These are phyloP conservation scores for Microcyclosporella mali DNA, from an alignment of 2,329 filamentous ascomycete genomes.

Conservation along the genomic window DNA sequence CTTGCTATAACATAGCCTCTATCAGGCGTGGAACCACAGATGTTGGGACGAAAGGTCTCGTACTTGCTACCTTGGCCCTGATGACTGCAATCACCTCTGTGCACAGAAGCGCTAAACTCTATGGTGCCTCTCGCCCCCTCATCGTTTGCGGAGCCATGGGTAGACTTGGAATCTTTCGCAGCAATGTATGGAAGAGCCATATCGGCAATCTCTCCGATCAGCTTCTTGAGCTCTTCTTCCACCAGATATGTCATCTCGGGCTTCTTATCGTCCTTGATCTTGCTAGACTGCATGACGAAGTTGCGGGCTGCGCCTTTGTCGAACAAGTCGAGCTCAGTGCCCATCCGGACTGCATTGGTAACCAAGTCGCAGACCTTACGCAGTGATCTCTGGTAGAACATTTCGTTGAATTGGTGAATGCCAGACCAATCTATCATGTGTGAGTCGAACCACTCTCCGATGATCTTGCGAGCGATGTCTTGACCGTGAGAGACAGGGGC, in stretches of 20 bases:
- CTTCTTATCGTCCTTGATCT: not conserved
- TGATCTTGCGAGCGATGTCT: not conserved
- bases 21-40: no score
- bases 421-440: not conserved
- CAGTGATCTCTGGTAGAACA: not conserved
- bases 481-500: not conserved
- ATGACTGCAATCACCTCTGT: no score
- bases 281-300: not conserved
- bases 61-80: no score
- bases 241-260: not conserved
- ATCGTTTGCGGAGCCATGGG: no score
- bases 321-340: slow-evolving; percentile 5
- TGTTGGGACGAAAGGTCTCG: no score
- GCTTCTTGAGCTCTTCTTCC: slow-evolving; percentile 3
- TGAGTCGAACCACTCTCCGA: not conserved
- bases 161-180: not conserved
- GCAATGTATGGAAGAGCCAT: not conserved
- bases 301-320: not conserved
- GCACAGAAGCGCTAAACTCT: no score
- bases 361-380: slow-evolving; percentile 3
- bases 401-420: not conserved
- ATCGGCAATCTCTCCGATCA: slow-evolving; percentile 4
- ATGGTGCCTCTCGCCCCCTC: no score
- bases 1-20: no score
- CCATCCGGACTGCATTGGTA: not conserved